Conservation (phyloP, 306 rosid genomes). For the Begonia loranthoides region DNA sequence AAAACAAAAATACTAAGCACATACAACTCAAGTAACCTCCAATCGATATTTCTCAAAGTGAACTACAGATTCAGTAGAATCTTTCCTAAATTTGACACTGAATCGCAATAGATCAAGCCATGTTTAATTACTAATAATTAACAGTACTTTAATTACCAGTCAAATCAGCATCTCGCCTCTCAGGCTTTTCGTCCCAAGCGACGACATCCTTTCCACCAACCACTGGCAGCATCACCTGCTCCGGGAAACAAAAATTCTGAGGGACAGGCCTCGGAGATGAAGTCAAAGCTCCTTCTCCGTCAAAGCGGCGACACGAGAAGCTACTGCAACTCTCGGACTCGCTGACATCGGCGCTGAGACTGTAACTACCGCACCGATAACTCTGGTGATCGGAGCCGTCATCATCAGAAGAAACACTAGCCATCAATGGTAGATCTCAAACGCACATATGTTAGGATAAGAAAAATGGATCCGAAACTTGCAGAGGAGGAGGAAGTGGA, state of each 20-base stretch:
- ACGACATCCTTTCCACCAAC: conserved; percentile 64
- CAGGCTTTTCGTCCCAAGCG: conserved; percentile 53
- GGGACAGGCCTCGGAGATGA: conserved; percentile 44
- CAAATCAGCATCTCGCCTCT: conserved; percentile 33
- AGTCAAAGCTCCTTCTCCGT: conserved; percentile 60
- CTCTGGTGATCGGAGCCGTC: conserved; percentile 64
- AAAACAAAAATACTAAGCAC: too few species aligned
- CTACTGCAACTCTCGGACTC: conserved; percentile 88
- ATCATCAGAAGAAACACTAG: conserved; percentile 60
- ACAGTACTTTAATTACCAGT: conserved; percentile 32
- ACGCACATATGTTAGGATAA: conserved; percentile 14
- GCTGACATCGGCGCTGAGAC: conserved; percentile 81
- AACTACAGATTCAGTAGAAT: too few species aligned
- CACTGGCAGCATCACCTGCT: conserved; percentile 53
- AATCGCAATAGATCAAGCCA: too few species aligned
- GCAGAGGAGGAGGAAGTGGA: background rate
- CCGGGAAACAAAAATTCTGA: conserved; percentile 28
- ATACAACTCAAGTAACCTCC: too few species aligned
- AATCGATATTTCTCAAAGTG: too few species aligned
- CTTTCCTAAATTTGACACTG: too few species aligned
- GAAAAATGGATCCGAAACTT: background rate
- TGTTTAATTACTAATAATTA: too few species aligned
- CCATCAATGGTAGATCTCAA: conserved; percentile 39
- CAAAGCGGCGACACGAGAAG: conserved; percentile 61
- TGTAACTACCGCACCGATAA: conserved; percentile 80